Conservation (phyloP, 2,329 filamentous ascomycete species). For the Colletotrichum neosansevieriae region DNA sequence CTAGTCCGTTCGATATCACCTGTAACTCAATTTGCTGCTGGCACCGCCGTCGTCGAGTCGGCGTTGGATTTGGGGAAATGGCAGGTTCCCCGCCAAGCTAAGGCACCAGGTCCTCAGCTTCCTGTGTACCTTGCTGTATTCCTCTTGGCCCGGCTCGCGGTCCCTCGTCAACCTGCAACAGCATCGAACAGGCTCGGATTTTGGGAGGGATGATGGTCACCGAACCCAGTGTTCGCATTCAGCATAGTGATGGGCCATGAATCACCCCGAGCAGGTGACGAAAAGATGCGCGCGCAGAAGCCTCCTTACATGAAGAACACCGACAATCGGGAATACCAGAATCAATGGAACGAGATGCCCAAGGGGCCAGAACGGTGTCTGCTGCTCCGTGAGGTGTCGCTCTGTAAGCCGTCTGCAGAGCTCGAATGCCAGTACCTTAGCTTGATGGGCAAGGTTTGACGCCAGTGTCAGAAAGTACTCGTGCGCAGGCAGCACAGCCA, state of each 20-base stretch:
- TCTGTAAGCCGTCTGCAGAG: no score
- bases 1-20: not conserved
- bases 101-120: not conserved
- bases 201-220: not conserved
- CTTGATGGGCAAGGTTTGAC: conserved; percentile 24
- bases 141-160: conserved; percentile 18
- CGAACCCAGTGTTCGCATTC: not conserved
- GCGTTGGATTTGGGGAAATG: conserved; percentile 8
- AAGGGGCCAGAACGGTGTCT: not conserved
- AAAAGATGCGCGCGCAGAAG: conserved; percentile 4
- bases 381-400: not conserved
- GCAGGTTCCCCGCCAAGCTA: conserved; percentile 10
- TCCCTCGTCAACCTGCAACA: conserved; percentile 18
- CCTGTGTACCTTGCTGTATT: not conserved
- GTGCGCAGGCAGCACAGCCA: conserved; percentile 31
- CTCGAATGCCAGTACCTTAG: no score
- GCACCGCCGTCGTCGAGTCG: conserved; percentile 3
- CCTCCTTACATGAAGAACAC: conserved; percentile 13
- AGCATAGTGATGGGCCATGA: not conserved
- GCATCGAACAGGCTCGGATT: conserved; percentile 6
- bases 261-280: not conserved
- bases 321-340: not conserved
- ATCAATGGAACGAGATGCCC: not conserved
- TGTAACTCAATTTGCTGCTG: conserved; percentile 6
- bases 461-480: conserved; percentile 39